Conservation (phyloP, 169 alveolate genomes). For the Eimeria sp. region DNA sequence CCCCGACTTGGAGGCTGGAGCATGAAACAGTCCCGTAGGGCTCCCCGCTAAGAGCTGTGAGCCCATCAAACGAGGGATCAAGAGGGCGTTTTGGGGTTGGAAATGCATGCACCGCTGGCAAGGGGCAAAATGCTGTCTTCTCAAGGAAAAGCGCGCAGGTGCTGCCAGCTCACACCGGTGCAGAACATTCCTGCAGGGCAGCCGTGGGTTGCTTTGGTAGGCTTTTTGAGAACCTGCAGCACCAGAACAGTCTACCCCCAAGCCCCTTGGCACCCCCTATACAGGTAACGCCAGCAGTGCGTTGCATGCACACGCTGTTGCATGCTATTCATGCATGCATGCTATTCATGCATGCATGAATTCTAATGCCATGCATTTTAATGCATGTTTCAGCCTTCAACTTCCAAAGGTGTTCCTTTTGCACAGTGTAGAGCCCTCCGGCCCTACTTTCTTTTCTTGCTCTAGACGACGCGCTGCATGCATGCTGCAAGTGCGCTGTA, state of each 20-base stretch:
- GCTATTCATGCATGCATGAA: too few species aligned
- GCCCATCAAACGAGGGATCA: neutral
- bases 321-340: too few species aligned
- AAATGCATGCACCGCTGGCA: neutral
- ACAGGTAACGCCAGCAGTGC: neutral
- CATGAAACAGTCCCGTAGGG: too few species aligned
- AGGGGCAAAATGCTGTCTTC: neutral
- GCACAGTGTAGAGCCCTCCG: too few species aligned
- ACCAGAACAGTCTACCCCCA: neutral
- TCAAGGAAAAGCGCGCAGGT: neutral
- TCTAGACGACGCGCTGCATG: too few species aligned
- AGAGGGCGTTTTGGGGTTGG: neutral
- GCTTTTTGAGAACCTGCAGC: constrained; percentile 1
- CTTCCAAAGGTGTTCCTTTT: too few species aligned
- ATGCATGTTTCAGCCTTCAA: too few species aligned
- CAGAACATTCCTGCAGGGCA: constrained; percentile 48
- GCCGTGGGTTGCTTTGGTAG: constrained; percentile 25
- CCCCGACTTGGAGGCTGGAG: too few species aligned
- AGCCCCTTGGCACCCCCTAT: neutral
- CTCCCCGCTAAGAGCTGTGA: neutral
- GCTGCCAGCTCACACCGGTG: constrained; percentile 3
- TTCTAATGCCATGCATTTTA: too few species aligned
- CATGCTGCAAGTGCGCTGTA: too few species aligned
- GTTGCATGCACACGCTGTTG: neutral
- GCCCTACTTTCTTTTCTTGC: too few species aligned